These are phyloP conservation scores for Phyllostachys edulis DNA, from an alignment of 176 grass and related monocot genomes.

Conservation along the genomic window DNA sequence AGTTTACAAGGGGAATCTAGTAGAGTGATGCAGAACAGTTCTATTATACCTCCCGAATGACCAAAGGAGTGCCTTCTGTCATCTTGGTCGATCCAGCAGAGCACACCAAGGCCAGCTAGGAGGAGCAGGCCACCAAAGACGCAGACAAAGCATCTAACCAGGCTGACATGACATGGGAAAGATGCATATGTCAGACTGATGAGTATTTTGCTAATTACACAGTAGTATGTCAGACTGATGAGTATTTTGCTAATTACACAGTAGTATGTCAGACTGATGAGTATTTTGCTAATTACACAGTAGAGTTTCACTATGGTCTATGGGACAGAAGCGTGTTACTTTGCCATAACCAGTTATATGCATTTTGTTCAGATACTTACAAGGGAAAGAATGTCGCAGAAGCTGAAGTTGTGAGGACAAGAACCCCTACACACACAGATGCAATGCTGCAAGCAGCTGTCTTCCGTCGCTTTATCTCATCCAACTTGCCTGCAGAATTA, in stretches of 20 bases:
- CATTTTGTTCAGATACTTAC: conserved; percentile 45
- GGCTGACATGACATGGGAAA: conserved; percentile 17
- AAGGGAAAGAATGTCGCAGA: conserved; percentile 61
- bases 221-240: background rate
- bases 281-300: background rate
- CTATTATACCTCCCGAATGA: conserved; percentile 61
- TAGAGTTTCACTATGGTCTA: background rate
- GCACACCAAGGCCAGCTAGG: conserved; percentile 44
- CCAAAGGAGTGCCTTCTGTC: conserved; percentile 63
- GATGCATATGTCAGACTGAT: conserved; percentile 16
- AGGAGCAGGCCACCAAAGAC: conserved; percentile 57
- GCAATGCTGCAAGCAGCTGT: conserved; percentile 72
- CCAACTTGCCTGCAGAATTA: conserved; percentile 46
- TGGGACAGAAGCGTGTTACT: background rate
- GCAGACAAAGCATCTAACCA: conserved; percentile 38
- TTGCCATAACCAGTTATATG: background rate
- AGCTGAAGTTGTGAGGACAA: conserved; percentile 69
- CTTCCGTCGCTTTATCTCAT: conserved; percentile 61
- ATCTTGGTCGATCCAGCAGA: conserved; percentile 82
- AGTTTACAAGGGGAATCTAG: background rate
- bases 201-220: background rate
- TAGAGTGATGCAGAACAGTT: background rate
- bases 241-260: no score
- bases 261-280: no score
- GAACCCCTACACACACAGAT: conserved; percentile 64